Base-by-base conservation (phyloP, 129 eudicot genomes). In the Smallanthus sonchifolius region DNA sequence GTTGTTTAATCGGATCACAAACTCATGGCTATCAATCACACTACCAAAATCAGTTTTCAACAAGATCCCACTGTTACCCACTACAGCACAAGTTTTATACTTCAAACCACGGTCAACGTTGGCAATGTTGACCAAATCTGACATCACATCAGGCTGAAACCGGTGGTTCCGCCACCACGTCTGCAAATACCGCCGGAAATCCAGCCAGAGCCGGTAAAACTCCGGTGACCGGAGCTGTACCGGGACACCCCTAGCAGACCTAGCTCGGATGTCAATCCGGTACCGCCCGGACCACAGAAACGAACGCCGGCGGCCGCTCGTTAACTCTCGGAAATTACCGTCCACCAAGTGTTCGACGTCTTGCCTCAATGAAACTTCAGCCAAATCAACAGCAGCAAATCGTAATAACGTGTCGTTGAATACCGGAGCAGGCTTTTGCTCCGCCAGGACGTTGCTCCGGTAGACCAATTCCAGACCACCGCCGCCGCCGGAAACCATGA, bases 1-100 rank as follows among this genome's bases (percentile, higher is more conserved):
- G 34, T 95, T 95, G 79, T 95, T 95, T 42, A 95, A 75, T 38
- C 99, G 72, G 65, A 95, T 88, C 55, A 95, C 97, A 49, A 78
- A 77, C 65, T 95, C 97, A 59, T 95, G 96, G 37, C 83, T 48
- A 81, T 95, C 99, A 42, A 95, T 95, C 19, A 75, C 17, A 6
- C 55, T 62, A n/a, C 97, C 99, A 49, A 84, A 56, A 45, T 82
- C 82, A 2, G 70, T 75, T 64, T 87, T 83, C 70, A 95, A 57
- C 61, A 95, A 72, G 67, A 95, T 95, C 83, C 99, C 99, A 80
- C 99, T 95, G 34, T 91, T 95, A 10, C 99, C 99, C 47, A 95
- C 97, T 10, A 95, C 94, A 45, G 99, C 99, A 79, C 99, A 95
- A 34, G 87, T 77, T 55, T 79, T 83, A 48, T 86, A 91, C 56